These are phyloP conservation scores for Excoecaria cochinchinensis DNA, from an alignment of 345 rosid species.

Conservation along the genomic window DNA sequence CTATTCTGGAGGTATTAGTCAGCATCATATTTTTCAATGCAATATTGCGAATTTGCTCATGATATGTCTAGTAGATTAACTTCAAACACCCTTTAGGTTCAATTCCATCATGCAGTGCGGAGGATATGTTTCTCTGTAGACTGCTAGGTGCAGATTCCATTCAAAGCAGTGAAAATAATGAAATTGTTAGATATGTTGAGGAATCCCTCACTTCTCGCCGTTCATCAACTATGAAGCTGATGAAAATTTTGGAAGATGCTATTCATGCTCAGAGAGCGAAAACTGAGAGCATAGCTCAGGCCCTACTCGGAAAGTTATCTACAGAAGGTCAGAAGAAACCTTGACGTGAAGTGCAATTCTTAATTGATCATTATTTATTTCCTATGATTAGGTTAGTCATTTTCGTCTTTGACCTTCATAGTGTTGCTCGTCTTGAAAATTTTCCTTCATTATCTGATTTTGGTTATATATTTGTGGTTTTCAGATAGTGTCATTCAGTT, in stretches of 20 bases:
- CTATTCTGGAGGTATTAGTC: slow-evolving; percentile 47
- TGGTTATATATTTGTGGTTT: slow-evolving; percentile 6
- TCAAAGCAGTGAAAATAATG: slow-evolving; percentile 40
- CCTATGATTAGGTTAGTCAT: slow-evolving; percentile 19
- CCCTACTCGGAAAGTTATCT: slow-evolving; percentile 41
- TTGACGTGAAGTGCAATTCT: slow-evolving; percentile 21
- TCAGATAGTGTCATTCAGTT: slow-evolving; percentile 58
- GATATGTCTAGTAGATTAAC: slow-evolving; percentile 20
- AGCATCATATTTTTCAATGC: slow-evolving; percentile 2
- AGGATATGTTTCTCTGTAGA: slow-evolving; percentile 82
- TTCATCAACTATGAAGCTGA: slow-evolving; percentile 57
- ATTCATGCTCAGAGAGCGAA: slow-evolving; percentile 59
- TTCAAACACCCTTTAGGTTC: slow-evolving; percentile 46
- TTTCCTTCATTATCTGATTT: not conserved
- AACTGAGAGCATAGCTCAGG: slow-evolving; percentile 50
- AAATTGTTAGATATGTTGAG: slow-evolving; percentile 48
- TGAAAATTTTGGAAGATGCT: slow-evolving; percentile 63
- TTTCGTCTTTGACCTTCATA: slow-evolving; percentile 5
- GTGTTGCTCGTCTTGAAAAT: slow-evolving; percentile 4
- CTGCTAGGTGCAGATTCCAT: slow-evolving; percentile 58
- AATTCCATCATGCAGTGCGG: slow-evolving; percentile 66
- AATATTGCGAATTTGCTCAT: not conserved
- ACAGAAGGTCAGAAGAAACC: slow-evolving; percentile 65
- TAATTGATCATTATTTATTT: slow-evolving; percentile 24
- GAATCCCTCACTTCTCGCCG: slow-evolving; percentile 65